Evolutionary conservation across 2,329 filamentous ascomycete genomes (phyloP), one percentile per base, ranked within the genome.

Genomic region (Knoxdaviesia proteae): DNA sequence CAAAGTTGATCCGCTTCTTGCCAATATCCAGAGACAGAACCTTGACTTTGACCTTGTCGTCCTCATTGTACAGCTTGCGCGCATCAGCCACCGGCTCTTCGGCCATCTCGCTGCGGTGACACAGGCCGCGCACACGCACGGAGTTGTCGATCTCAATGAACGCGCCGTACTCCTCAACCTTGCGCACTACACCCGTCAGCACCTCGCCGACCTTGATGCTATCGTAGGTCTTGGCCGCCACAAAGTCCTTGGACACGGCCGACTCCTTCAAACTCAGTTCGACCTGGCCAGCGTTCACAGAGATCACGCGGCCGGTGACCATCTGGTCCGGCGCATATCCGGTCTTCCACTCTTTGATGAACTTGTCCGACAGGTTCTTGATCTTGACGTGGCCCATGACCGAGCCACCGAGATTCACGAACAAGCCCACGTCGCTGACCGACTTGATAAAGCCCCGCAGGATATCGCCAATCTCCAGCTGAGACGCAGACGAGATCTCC

Each of bases 281-380:
- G 32, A 93, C 62, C 31, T 74, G 65, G 35, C 68, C 66, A 5
- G 67, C 53, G 51, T 94, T 81, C 31, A 87, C 71, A 3, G 75
- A 65, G 39, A 81, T 73, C 46, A 98, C 68, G 49, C 88, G 84
- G 42, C 86, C 90, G 58, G 80, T 84, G 43, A 98, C 84, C 5
- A 98, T 68, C 59, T 96, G 86, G 52, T 93, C 84, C 40, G 88
- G 64, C 52, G 90, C 77, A 61, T 88, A 94, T 38, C 78, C 67
- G 34, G 82, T 74, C 62, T 94, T 92, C 90, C 90, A 98, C 47
- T 96, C 84, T 59, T 96, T 96, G 52, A 98, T 63, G 57, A 78
- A 98, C 6, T 74, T 71, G 56, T 98, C 90, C 0, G 87, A 94
- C 9, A 98, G 68, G 56, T 96, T 87, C 7, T 80, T 74, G 42